phyloP scores from a whole-genome alignment of 192 early-diverging fungal species.

The Thamnidium elegans region DNA sequence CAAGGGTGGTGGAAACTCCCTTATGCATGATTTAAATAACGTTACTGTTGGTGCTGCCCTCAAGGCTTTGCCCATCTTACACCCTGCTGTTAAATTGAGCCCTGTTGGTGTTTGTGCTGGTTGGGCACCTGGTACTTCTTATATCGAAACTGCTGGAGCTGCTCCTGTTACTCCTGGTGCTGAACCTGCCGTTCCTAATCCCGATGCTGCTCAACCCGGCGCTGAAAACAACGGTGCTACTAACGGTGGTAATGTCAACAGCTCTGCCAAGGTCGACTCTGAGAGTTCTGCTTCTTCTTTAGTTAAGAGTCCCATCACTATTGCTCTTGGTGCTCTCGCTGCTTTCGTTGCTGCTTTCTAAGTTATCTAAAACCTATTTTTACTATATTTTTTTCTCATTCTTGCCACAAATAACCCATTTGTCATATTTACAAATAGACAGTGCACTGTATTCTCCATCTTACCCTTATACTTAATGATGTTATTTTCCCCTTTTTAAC shows the following conservation, averaged over 20 bases:
- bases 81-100: conserved; percentile 25
- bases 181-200: neutral
- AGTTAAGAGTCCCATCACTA: neutral
- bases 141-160: conserved; percentile 13
- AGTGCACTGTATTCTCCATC: neutral
- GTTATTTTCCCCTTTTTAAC: neutral
- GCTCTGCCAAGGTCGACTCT: neutral
- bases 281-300: neutral
- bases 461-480: neutral
- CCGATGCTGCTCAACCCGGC: neutral
- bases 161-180: neutral
- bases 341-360: neutral
- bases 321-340: neutral
- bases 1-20: conserved; percentile 43
- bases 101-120: conserved; percentile 31
- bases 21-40: conserved; percentile 49
- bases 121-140: conserved; percentile 19
- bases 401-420: neutral
- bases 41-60: conserved; percentile 43
- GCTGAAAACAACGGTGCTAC: neutral
- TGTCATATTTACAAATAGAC: neutral
- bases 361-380: neutral
- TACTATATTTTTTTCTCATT: neutral
- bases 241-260: neutral
- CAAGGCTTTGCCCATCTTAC: conserved; percentile 31